Evolutionary conservation across 495 filamentous ascomycete species (phyloP).

Genomic region (Clohesyomyces aquaticus): DNA sequence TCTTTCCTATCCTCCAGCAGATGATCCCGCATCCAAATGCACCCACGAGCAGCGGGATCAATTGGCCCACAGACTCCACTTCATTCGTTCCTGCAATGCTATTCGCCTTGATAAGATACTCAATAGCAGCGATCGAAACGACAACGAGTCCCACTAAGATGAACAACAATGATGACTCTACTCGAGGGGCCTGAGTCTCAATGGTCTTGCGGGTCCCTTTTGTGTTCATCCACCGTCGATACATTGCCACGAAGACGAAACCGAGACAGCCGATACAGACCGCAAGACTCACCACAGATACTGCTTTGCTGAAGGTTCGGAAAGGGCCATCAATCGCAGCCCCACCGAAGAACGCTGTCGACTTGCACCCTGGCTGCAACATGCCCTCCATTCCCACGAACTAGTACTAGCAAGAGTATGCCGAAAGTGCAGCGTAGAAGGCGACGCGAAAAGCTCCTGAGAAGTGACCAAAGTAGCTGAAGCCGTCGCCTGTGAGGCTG

Average conservation of each 20-base stretch:
- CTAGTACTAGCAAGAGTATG: conserved; percentile 5
- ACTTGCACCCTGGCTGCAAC: conserved; percentile 1
- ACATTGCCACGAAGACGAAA: background rate
- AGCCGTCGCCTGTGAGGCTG: background rate
- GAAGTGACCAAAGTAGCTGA: background rate
- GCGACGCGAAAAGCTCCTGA: background rate
- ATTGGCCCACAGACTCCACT: background rate
- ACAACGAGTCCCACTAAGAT: background rate
- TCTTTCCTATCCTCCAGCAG: background rate
- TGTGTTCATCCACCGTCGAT: background rate
- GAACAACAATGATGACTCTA: background rate
- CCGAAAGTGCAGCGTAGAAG: conserved; percentile 1
- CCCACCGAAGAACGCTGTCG: background rate
- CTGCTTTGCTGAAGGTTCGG: conserved; percentile 5
- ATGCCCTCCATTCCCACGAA: background rate
- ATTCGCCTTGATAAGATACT: conserved; percentile 10
- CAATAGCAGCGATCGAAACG: conserved; percentile 1
- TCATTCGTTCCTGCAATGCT: conserved; percentile 1
- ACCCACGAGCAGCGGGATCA: conserved; percentile 6
- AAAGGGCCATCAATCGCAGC: background rate
- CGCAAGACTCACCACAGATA: background rate
- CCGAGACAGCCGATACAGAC: background rate
- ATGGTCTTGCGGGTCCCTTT: background rate
- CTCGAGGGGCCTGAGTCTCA: background rate
- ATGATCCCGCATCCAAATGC: background rate